Evolutionary conservation across 2,329 filamentous ascomycete genomes (phyloP).

Genomic region (Alternaria conjuncta): DNA sequence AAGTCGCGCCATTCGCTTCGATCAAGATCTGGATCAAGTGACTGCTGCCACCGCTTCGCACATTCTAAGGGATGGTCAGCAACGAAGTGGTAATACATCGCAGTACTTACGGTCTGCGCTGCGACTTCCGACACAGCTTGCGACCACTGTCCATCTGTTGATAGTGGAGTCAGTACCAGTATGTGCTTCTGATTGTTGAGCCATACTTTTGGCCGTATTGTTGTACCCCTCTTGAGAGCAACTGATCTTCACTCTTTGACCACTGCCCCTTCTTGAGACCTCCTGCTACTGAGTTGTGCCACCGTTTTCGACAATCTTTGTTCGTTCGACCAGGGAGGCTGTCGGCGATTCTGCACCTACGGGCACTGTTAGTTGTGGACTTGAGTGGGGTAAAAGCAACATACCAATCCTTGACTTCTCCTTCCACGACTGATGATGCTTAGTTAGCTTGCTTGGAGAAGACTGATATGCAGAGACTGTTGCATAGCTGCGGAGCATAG

Average conservation of each 20-base stretch:
- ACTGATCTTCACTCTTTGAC: conserved; percentile 46
- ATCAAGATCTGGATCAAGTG: conserved; percentile 51
- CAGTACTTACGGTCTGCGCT: conserved; percentile 49
- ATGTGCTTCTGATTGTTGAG: neutral
- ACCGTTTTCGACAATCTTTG: conserved; percentile 55
- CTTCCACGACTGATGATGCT: conserved; percentile 19
- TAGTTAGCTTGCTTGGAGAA: neutral
- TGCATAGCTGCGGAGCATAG: neutral
- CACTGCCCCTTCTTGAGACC: conserved; percentile 53
- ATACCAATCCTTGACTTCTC: conserved; percentile 40
- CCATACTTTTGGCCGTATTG: conserved; percentile 46
- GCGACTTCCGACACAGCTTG: conserved; percentile 47
- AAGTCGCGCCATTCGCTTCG: conserved; percentile 48
- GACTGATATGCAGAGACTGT: neutral
- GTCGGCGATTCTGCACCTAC: conserved; percentile 46
- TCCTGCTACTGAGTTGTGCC: conserved; percentile 49
- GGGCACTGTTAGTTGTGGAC: conserved; percentile 1
- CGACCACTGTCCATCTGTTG: conserved; percentile 53
- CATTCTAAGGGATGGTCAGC: conserved; percentile 45
- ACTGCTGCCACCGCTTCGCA: conserved; percentile 56
- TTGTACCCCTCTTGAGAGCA: conserved; percentile 43
- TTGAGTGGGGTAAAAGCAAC: neutral
- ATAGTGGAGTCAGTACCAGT: neutral
- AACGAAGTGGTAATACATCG: neutral
- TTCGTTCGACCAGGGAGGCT: conserved; percentile 51